Evolutionary conservation across 805 yeast genomes (phyloP).

Genomic region (Danielozyma ontarioensis): DNA sequence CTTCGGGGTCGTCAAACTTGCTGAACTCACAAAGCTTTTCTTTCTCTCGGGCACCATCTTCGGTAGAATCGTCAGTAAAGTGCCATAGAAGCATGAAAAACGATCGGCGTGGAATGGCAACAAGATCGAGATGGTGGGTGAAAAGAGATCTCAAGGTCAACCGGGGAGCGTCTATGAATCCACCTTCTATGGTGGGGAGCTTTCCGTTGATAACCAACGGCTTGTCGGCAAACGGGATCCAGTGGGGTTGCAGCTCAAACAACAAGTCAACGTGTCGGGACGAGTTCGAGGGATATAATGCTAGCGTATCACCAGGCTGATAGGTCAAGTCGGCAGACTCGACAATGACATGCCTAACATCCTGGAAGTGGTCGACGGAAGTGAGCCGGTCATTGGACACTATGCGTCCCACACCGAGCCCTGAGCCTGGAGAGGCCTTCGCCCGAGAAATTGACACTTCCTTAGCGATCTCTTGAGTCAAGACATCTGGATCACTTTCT

Average conservation of each 20-base stretch:
- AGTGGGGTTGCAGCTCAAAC: constrained; percentile 59
- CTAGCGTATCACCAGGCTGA: constrained; percentile 76
- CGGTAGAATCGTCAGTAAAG: constrained; percentile 44
- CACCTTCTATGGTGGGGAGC: constrained; percentile 48
- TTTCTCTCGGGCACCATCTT: constrained; percentile 64
- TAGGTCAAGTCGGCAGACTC: constrained; percentile 31
- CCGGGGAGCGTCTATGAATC: constrained; percentile 41
- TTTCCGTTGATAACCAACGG: constrained; percentile 38
- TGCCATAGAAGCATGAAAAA: constrained; percentile 74
- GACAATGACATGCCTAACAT: constrained; percentile 64
- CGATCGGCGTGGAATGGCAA: constrained; percentile 76
- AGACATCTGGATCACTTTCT: too few relatives aligned
- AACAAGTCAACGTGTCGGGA: constrained; percentile 58
- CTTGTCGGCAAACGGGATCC: constrained; percentile 68
- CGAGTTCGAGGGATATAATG: constrained; percentile 72
- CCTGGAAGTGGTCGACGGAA: constrained; percentile 74
- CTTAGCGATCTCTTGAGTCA: background rate
- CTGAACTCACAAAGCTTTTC: constrained; percentile 76
- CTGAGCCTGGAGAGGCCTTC: background rate
- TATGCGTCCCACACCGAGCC: constrained; percentile 16
- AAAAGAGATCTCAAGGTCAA: constrained; percentile 69
- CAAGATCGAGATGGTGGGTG: constrained; percentile 76
- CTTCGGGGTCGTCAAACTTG: constrained; percentile 68
- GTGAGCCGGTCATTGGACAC: constrained; percentile 59
- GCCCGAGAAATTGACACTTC: background rate